Conservation (phyloP, 78 protist species). For the Guillardia theta region DNA sequence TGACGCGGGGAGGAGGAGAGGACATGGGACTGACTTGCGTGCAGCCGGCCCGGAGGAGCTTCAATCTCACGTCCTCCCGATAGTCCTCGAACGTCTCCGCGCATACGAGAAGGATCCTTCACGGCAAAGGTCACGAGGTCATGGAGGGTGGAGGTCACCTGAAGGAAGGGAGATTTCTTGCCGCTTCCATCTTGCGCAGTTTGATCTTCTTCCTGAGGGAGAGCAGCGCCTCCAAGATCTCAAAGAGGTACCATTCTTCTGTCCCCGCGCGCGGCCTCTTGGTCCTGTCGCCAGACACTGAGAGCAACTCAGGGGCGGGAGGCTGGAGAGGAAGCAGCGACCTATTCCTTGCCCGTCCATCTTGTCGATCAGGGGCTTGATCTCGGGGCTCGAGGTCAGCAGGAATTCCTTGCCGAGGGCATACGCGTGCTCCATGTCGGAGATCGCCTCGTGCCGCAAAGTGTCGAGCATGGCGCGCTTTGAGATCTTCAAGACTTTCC, state of each 20-base stretch:
- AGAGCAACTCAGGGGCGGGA: not conserved
- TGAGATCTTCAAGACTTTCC: not conserved
- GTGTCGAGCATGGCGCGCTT: not conserved
- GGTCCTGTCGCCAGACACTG: not conserved
- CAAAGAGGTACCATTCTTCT: not conserved
- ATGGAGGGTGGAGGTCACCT: not conserved
- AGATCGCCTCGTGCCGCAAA: not conserved
- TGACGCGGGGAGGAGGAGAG: not conserved
- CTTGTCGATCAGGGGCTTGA: not conserved
- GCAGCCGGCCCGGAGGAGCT: conserved; percentile 5
- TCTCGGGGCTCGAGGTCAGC: not conserved
- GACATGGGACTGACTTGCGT: not conserved
- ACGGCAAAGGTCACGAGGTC: not conserved
- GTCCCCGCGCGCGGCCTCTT: not conserved
- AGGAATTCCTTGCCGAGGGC: not conserved
- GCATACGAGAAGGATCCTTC: not conserved
- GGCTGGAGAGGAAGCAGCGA: not conserved
- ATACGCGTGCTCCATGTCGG: not conserved
- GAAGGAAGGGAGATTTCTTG: not conserved
- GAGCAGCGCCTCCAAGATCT: not conserved
- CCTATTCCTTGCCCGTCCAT: not conserved
- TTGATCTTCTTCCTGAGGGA: not conserved
- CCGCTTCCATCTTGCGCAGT: not conserved
- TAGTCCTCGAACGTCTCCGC: not conserved
- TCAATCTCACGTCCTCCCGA: not conserved